Evolutionary conservation across 2,329 filamentous ascomycete species (phyloP).

Genomic region (Colletotrichum sidae): DNA sequence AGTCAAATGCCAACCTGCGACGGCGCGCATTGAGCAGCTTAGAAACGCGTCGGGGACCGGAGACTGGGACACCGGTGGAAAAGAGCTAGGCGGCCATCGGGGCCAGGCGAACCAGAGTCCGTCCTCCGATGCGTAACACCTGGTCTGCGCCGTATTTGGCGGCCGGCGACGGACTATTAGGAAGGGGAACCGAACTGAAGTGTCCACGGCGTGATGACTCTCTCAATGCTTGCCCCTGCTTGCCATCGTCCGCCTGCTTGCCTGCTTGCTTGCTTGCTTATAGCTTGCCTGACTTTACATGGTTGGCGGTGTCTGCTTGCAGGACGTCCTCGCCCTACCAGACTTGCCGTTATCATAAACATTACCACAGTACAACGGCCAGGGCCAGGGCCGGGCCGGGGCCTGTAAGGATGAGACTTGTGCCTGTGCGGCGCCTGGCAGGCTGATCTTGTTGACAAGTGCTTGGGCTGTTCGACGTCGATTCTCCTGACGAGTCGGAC

Average conservation of each 20-base stretch:
- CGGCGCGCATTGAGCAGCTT: slow-evolving; percentile 28
- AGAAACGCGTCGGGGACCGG: slow-evolving; percentile 18
- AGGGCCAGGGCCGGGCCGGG: slow-evolving; percentile 2
- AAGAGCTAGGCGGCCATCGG: slow-evolving; percentile 24
- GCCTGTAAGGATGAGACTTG: slow-evolving; percentile 25
- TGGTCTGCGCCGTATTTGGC: neutral
- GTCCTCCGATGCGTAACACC: slow-evolving; percentile 26
- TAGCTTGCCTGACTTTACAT: neutral
- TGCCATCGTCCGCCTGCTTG: neutral
- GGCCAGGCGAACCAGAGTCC: slow-evolving; percentile 1
- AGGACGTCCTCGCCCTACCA: neutral
- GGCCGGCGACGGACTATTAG: slow-evolving; percentile 20
- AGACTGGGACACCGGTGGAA: slow-evolving; percentile 25
- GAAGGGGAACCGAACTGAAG: slow-evolving; percentile 11
- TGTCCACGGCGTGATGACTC: neutral
- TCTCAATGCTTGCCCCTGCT: neutral
- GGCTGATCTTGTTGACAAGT: slow-evolving; percentile 19
- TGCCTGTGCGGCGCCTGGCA: slow-evolving; percentile 29
- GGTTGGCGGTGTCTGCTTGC: slow-evolving; percentile 5
- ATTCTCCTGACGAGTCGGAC: slow-evolving; percentile 29
- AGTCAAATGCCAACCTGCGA: slow-evolving; percentile 37
- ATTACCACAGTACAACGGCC: neutral
- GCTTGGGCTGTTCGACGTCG: slow-evolving; percentile 33
- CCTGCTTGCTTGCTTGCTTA: neutral
- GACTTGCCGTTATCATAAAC: neutral